phyloP scores from a whole-genome alignment of 371 early-diverging fungal species.

The Mucor sp. region DNA sequence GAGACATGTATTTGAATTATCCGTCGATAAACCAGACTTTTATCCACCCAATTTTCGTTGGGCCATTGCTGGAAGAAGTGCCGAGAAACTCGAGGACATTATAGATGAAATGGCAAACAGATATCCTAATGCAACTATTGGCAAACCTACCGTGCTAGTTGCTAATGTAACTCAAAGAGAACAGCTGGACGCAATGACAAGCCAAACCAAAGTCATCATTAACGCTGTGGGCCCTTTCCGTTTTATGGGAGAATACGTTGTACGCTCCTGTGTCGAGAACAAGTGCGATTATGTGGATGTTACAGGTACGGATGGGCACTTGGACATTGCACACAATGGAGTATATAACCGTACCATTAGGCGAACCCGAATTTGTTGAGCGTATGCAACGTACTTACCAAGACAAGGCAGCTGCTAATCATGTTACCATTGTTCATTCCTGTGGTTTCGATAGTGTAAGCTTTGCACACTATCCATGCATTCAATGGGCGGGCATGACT shows the following conservation, averaged over 20 bases:
- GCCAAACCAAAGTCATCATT: conserved; percentile 66
- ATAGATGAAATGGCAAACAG: conserved; percentile 14
- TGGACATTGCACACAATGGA: background rate
- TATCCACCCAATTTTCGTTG: conserved; percentile 39
- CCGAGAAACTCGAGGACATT: conserved; percentile 46
- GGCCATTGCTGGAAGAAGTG: conserved; percentile 74
- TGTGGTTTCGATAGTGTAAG: conserved; percentile 92
- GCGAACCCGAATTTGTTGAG: conserved; percentile 79
- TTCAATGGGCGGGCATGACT: background rate
- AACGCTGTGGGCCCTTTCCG: conserved; percentile 88
- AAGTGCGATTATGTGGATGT: conserved; percentile 89
- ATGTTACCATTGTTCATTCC: conserved; percentile 74
- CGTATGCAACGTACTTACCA: conserved; percentile 73
- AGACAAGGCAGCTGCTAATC: conserved; percentile 66
- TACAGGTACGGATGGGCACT: conserved; percentile 38
- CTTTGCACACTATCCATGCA: background rate
- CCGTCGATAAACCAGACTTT: conserved; percentile 16
- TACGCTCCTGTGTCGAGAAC: conserved; percentile 80
- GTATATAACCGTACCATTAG: conserved; percentile 19
- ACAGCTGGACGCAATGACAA: conserved; percentile 57
- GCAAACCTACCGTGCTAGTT: conserved; percentile 55
- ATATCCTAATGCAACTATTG: conserved; percentile 23
- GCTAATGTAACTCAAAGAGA: conserved; percentile 61
- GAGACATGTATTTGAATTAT: conserved; percentile 57
- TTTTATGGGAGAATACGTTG: conserved; percentile 80